These are phyloP conservation scores for Talinum fruticosum DNA, from an alignment of 148 eudicot genomes.

Conservation along the genomic window DNA sequence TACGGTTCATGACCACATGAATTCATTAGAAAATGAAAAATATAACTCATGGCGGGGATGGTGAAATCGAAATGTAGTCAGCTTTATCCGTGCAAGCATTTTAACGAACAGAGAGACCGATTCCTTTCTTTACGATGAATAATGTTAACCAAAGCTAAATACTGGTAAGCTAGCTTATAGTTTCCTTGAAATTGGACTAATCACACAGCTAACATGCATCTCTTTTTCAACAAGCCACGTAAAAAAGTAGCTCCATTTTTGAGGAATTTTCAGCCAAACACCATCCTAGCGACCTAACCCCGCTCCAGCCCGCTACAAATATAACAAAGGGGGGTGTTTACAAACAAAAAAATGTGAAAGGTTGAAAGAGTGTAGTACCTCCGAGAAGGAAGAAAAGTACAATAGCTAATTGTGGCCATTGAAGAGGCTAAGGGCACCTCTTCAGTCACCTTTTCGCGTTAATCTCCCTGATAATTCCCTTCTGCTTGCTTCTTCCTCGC, in stretches of 20 bases:
- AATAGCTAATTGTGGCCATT: slow-evolving; percentile 68
- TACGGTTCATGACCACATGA: neutral
- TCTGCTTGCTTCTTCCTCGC: slow-evolving; percentile 4
- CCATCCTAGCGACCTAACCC: neutral
- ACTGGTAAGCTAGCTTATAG: neutral
- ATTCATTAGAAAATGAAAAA: too few species aligned
- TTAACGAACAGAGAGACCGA: too few species aligned
- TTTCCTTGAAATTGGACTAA: neutral
- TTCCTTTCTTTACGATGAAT: too few species aligned
- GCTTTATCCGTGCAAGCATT: too few species aligned
- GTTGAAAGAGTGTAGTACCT: slow-evolving; percentile 40
- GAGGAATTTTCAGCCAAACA: neutral
- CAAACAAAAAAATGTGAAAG: neutral
- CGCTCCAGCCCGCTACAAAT: neutral
- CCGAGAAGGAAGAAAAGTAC: slow-evolving; percentile 47
- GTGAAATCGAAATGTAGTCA: too few species aligned
- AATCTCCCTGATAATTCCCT: slow-evolving; percentile 14
- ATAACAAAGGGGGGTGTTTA: neutral
- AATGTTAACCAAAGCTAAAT: neutral
- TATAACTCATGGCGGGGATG: too few species aligned
- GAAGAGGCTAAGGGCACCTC: slow-evolving; percentile 17
- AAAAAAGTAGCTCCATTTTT: too few species aligned
- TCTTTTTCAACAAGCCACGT: too few species aligned
- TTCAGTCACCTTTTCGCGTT: neutral
- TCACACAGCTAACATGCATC: too few species aligned